These are phyloP conservation scores for Penicillium fimorum DNA, from an alignment of 495 filamentous ascomycete genomes.

Conservation along the genomic window DNA sequence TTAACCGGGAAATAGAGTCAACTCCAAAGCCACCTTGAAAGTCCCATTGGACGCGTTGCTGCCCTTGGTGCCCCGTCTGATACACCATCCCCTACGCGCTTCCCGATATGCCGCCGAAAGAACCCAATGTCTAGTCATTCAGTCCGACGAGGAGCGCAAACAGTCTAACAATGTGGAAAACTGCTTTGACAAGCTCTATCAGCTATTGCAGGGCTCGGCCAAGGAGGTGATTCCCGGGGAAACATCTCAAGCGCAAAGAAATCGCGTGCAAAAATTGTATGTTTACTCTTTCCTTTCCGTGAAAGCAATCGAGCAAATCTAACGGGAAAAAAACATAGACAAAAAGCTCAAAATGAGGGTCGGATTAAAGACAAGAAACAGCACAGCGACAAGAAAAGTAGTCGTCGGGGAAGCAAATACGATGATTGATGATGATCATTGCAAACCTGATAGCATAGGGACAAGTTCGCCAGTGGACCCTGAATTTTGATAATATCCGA, in stretches of 20 bases:
- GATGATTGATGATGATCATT: conserved; percentile 34
- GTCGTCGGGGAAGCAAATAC: conserved; percentile 53
- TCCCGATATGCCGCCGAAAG: conserved; percentile 69
- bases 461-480: conserved; percentile 11
- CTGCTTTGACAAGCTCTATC: conserved; percentile 62
- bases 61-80: conserved; percentile 61
- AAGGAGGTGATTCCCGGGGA: conserved; percentile 60
- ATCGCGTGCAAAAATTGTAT: conserved; percentile 64
- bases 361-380: conserved; percentile 73
- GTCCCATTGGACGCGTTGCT: conserved; percentile 57
- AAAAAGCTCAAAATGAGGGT: conserved; percentile 68
- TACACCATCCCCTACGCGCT: conserved; percentile 60
- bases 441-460: background rate
- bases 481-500: conserved; percentile 25
- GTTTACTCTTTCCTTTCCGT: conserved; percentile 26
- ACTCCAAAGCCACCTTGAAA: conserved; percentile 84
- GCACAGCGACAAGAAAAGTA: conserved; percentile 76
- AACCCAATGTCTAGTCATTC: conserved; percentile 63
- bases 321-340: conserved; percentile 44
- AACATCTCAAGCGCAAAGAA: conserved; percentile 57
- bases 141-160: conserved; percentile 64
- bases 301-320: background rate
- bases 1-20: conserved; percentile 59
- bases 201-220: conserved; percentile 54
- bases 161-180: conserved; percentile 63